A percentile compares a stretch with the other conserved stretches of the same genome.
Conservation (phyloP, 371 early-diverging fungal genomes). For the Nematocida minor region DNA sequence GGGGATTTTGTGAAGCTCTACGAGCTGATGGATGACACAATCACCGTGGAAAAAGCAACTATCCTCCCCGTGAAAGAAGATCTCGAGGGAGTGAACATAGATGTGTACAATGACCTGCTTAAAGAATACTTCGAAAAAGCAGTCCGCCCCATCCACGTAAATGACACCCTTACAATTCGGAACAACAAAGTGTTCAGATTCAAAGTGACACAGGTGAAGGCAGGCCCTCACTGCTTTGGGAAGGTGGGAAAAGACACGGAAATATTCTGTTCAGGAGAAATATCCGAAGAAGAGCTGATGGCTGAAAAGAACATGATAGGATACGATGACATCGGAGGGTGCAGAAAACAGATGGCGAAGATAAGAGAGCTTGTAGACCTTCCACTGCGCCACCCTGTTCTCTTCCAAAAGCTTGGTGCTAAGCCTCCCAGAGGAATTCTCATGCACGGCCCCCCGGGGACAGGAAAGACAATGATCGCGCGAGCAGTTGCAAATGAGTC, state of each 20-base stretch:
- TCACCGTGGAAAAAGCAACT: constrained; percentile 83
- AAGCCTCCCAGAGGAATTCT: constrained; percentile 95
- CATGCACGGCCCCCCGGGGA: constrained; percentile 91
- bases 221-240: constrained; percentile 28
- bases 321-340: constrained; percentile 97
- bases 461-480: constrained; percentile 90
- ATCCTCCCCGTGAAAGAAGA: constrained; percentile 96
- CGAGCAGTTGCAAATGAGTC: constrained; percentile 87
- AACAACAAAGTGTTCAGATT: constrained; percentile 94
- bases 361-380: constrained; percentile 96
- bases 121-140: constrained; percentile 48
- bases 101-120: constrained; percentile 77
- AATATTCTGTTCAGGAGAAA: constrained; percentile 92
- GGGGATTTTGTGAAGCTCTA: constrained; percentile 94
- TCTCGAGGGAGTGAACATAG: constrained; percentile 86
- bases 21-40: constrained; percentile 75
- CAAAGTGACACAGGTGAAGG: constrained; percentile 82
- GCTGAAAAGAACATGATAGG: constrained; percentile 87
- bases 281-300: constrained; percentile 93
- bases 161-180: constrained; percentile 69
- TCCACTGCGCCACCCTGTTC: constrained; percentile 90
- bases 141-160: constrained; percentile 36
- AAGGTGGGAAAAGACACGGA: constrained; percentile 80
- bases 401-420: constrained; percentile 93
- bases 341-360: constrained; percentile 95